phyloP scores from a whole-genome alignment of 2,329 filamentous ascomycete genomes.

The Teratosphaeria zuluensis region DNA sequence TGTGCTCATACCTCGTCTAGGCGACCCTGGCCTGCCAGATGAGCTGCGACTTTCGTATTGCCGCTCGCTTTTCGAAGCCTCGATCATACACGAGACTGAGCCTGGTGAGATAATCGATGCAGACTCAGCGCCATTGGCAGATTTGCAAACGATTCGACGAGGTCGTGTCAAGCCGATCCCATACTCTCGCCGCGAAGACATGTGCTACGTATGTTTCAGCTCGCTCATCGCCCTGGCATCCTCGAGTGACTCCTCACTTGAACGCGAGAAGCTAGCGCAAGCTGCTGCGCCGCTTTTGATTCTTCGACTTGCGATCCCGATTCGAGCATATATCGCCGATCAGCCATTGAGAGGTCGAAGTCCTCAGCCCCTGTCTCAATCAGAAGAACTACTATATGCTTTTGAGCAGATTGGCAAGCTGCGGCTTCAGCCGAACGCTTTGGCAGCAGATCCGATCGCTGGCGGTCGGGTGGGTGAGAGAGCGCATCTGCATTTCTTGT shows the following conservation, averaged over 20 bases:
- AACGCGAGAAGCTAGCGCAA: constrained; percentile 56
- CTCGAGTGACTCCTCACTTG: constrained; percentile 18
- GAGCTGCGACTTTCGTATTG: constrained; percentile 60
- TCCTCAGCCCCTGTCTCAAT: constrained; percentile 75
- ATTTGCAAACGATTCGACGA: constrained; percentile 54
- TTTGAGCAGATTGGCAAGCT: constrained; percentile 58
- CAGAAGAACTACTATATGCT: constrained; percentile 66
- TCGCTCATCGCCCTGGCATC: constrained; percentile 48
- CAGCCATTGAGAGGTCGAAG: constrained; percentile 81
- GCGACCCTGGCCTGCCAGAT: constrained; percentile 56
- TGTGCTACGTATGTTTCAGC: constrained; percentile 72
- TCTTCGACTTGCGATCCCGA: constrained; percentile 65
- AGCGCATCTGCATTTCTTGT: constrained; percentile 72
- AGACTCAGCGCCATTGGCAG: constrained; percentile 45
- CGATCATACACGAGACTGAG: constrained; percentile 66
- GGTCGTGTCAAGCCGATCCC: constrained; percentile 63
- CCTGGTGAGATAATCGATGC: constrained; percentile 48
- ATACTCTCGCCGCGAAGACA: constrained; percentile 56
- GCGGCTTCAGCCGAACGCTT: constrained; percentile 51
- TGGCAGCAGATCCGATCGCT: constrained; percentile 11
- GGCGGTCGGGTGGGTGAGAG: constrained; percentile 29
- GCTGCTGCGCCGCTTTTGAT: constrained; percentile 74
- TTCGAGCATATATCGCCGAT: constrained; percentile 82
- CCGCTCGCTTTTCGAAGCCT: constrained; percentile 68
- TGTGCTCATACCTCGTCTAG: constrained; percentile 65